Conservation (phyloP, 495 filamentous ascomycete genomes). For the Aspergillus olivimuriae region DNA sequence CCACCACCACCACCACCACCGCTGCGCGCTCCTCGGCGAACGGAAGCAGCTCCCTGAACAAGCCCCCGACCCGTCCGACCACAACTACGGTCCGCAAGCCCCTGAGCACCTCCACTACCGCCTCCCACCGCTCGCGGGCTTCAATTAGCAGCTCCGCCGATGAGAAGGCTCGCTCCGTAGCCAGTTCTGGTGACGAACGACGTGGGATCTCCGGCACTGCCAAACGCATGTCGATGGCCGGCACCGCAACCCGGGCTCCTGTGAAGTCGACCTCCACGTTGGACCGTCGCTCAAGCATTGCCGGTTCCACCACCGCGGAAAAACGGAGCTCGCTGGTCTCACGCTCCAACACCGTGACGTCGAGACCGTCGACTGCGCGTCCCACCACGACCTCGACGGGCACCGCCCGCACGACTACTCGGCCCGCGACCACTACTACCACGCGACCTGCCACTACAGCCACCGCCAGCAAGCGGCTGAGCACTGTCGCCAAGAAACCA, state of each 20-base stretch:
- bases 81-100: constrained; percentile 35
- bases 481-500: constrained; percentile 22
- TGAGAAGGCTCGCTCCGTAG: constrained; percentile 38
- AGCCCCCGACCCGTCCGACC: constrained; percentile 38
- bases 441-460: constrained; percentile 22
- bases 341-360: constrained; percentile 24
- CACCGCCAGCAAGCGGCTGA: constrained; percentile 27
- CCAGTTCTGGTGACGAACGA: constrained; percentile 43
- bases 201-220: constrained; percentile 37
- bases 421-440: constrained; percentile 15
- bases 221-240: constrained; percentile 43
- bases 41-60: constrained; percentile 33
- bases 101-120: constrained; percentile 32
- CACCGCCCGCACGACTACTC: constrained; percentile 21
- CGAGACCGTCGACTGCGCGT: constrained; percentile 21
- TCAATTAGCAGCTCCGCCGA: constrained; percentile 46
- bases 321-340: constrained; percentile 21
- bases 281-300: constrained; percentile 38
- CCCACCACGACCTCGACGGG: constrained; percentile 23
- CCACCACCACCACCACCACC: constrained; percentile 10
- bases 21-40: constrained; percentile 23
- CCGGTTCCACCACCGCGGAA: constrained; percentile 26
- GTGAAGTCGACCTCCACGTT: constrained; percentile 30
- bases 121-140: constrained; percentile 38
- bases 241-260: constrained; percentile 31